phyloP scores from a whole-genome alignment of 1,284 basidiomycete genomes.

The Ustilago vetiveriae region DNA sequence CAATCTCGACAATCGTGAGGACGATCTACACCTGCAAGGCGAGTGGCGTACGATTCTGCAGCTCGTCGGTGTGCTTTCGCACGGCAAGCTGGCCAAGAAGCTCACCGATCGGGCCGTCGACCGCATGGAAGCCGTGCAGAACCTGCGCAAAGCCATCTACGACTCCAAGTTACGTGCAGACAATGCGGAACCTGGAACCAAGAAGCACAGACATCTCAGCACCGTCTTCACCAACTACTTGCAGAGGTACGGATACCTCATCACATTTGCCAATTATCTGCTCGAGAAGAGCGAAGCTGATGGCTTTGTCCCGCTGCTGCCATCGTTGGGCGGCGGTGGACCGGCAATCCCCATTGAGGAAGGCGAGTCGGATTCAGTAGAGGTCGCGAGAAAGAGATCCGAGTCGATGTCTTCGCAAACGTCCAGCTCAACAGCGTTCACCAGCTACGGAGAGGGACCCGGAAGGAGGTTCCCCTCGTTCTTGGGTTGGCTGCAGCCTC shows the following conservation, averaged over 20 bases:
- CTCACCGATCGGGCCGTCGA: conserved; percentile 75
- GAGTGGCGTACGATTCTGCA: conserved; percentile 98
- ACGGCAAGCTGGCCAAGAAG: conserved; percentile 91
- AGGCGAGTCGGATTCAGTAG: background rate
- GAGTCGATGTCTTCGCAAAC: conserved; percentile 25
- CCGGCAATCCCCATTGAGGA: conserved; percentile 20
- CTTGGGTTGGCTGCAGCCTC: conserved; percentile 57
- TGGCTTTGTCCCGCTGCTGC: conserved; percentile 27
- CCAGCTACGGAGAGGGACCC: conserved; percentile 7
- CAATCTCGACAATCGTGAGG: conserved; percentile 62
- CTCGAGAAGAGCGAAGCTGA: conserved; percentile 74
- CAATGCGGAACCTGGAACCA: conserved; percentile 55
- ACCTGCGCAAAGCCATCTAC: conserved; percentile 65
- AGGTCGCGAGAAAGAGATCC: conserved; percentile 10
- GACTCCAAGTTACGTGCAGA: conserved; percentile 62
- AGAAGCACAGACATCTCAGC: conserved; percentile 51
- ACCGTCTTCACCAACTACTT: conserved; percentile 63
- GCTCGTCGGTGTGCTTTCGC: conserved; percentile 87
- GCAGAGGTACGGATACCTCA: conserved; percentile 78
- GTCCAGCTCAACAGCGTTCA: conserved; percentile 26
- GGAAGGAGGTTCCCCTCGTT: conserved; percentile 59
- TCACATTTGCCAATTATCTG: conserved; percentile 94
- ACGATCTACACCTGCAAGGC: conserved; percentile 72
- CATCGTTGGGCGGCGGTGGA: conserved; percentile 24
- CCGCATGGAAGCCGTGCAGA: conserved; percentile 65